Base-by-base conservation (phyloP, 306 rosid species). In the Gastrolobium bilobum region DNA sequence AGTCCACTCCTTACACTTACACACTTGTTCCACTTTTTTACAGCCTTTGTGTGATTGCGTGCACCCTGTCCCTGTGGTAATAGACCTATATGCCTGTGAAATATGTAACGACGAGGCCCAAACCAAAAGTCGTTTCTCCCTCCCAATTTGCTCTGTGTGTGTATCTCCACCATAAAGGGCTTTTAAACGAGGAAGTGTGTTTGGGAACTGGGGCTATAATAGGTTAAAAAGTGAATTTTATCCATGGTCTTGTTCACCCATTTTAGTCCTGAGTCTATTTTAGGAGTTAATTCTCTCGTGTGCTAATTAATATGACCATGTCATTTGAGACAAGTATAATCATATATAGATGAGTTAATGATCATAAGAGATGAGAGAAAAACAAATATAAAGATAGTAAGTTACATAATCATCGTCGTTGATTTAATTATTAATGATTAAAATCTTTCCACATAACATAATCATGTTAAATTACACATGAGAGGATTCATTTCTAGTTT, bases 11-110 rank as follows among this genome's bases (percentile, higher is more conserved):
- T 77, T 57, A 48, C 81, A 82, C 71, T 77, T 57, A 48, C 81
- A 82, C 71, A 43, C 10, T 31, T 1, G 42, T 14, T n/a, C 31
- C 65, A 37, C 73, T 69, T 71, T 80, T 83, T 50, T 48, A 20
- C 73, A 54, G 75, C 75, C 81, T 87, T 67, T 83, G 75, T 83
- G 89, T 70, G 84, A 80, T 73, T 85, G 84, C 86, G 86, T 83
- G 91, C 82, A 46, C 26, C 66, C 46, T 38, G 46, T 51, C 1
- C 6, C 37, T 20, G 5, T 60, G 2, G 2, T 75, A 11, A 2
- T 50, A 73, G 5, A 44, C 79, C 59, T 52, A 71, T 42, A 20
- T 8, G 8, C 47, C 35, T 56, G 30, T 67, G 53, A 31, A 65
- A 38, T 29, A 14, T 38, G 13, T 20, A 72, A 42, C 37, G 9